phyloP scores from a whole-genome alignment of 1,284 basidiomycete species.

The Moesziomyces sp. region DNA sequence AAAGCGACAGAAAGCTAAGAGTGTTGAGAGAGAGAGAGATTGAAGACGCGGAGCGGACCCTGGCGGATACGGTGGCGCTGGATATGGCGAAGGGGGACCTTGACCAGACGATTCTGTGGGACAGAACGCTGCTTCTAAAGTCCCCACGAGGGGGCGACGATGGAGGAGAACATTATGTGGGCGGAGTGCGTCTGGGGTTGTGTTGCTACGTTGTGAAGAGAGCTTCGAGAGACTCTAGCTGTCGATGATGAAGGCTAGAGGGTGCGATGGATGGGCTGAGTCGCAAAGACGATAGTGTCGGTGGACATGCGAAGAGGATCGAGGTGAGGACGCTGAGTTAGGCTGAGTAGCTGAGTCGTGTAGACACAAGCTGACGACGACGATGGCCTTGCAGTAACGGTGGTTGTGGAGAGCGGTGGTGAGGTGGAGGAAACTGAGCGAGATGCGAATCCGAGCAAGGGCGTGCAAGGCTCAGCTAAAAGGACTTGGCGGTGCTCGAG shows the following conservation, averaged over 20 bases:
- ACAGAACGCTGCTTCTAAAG: slow-evolving; percentile 35
- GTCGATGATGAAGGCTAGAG: neutral
- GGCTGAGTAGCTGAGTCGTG: slow-evolving; percentile 15
- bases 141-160: slow-evolving; percentile 41
- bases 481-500: slow-evolving; percentile 14
- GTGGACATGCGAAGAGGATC: slow-evolving; percentile 1
- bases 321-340: slow-evolving; percentile 1
- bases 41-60: neutral
- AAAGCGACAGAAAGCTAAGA: neutral
- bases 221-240: slow-evolving; percentile 1
- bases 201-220: neutral
- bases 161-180: slow-evolving; percentile 20
- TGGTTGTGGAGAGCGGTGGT: slow-evolving; percentile 9
- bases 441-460: neutral
- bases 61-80: no score
- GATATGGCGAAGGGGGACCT: slow-evolving; percentile 15
- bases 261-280: slow-evolving; percentile 21
- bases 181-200: neutral
- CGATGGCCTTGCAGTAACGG: neutral
- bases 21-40: neutral
- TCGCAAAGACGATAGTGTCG: slow-evolving; percentile 3
- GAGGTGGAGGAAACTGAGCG: slow-evolving; percentile 4
- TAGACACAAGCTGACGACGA: no score
- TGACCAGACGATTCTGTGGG: slow-evolving; percentile 19
- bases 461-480: neutral